A percentile compares a stretch with the other conserved stretches of the same genome.
Evolutionary conservation across 805 yeast species (phyloP).

Genomic region (Candida xyloterini): DNA sequence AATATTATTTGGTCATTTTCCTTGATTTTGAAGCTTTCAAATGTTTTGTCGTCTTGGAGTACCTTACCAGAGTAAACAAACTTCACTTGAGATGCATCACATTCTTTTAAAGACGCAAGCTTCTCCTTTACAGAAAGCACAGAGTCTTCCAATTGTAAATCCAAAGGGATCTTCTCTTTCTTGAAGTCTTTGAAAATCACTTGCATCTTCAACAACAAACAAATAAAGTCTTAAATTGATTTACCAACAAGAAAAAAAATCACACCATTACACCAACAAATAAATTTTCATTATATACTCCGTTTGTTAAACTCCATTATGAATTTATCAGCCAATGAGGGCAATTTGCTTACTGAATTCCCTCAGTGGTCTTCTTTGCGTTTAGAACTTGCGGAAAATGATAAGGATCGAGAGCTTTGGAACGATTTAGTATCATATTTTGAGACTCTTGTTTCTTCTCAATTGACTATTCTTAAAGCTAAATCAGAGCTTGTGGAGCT

Average conservation of each 20-base stretch:
- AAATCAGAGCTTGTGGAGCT: constrained; percentile 16
- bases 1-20: constrained; percentile 87
- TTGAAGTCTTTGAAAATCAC: constrained; percentile 87
- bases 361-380: constrained; percentile 30
- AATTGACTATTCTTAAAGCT: constrained; percentile 16
- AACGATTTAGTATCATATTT: constrained; percentile 24
- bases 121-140: constrained; percentile 70
- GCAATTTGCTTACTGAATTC: constrained; percentile 17
- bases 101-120: constrained; percentile 63
- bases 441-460: constrained; percentile 24
- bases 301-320: neutral
- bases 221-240: constrained; percentile 4
- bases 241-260: constrained; percentile 3
- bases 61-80: constrained; percentile 90
- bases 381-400: constrained; percentile 23
- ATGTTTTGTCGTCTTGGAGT: constrained; percentile 74
- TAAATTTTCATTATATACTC: neutral
- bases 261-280: constrained; percentile 3
- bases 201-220: constrained; percentile 48
- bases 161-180: constrained; percentile 81
- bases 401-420: constrained; percentile 25
- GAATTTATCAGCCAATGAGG: constrained; percentile 1
- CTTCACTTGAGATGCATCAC: constrained; percentile 73
- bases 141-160: constrained; percentile 64
- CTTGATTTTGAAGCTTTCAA: constrained; percentile 71